phyloP scores from a whole-genome alignment of 2,329 filamentous ascomycete species.

The Hypoxylon sp. region DNA sequence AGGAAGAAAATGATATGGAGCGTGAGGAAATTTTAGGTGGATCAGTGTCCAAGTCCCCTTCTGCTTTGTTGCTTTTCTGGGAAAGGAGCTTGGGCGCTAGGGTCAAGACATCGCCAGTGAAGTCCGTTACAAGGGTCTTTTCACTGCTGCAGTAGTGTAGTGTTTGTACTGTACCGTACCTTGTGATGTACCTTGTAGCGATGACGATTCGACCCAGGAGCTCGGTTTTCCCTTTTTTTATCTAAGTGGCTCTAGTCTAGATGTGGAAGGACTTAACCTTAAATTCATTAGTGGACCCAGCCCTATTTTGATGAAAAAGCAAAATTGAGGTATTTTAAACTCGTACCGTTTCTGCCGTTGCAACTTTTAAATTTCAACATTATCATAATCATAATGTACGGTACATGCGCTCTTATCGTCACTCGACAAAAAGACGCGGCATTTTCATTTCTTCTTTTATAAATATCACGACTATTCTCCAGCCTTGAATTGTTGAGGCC shows the following conservation, averaged over 20 bases:
- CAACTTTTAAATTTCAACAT: slow-evolving; percentile 1
- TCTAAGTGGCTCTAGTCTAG: slow-evolving; percentile 12
- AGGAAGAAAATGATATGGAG: slow-evolving; percentile 25
- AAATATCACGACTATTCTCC: not conserved
- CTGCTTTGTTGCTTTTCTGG: slow-evolving; percentile 31
- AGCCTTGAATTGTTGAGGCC: slow-evolving; percentile 4
- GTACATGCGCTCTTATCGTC: slow-evolving; percentile 4
- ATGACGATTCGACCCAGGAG: slow-evolving; percentile 31
- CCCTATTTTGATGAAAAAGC: slow-evolving; percentile 27
- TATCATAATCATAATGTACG: not conserved
- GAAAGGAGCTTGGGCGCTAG: slow-evolving; percentile 38
- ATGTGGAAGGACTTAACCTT: slow-evolving; percentile 15
- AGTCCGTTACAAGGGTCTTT: slow-evolving; percentile 28
- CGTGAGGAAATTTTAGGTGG: slow-evolving; percentile 42
- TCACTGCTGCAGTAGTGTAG: not conserved
- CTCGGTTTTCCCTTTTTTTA: slow-evolving; percentile 34
- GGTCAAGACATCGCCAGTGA: slow-evolving; percentile 19
- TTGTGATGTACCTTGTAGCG: slow-evolving; percentile 12
- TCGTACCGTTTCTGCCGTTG: slow-evolving; percentile 9
- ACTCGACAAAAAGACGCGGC: not conserved
- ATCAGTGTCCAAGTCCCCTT: slow-evolving; percentile 12
- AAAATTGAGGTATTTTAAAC: slow-evolving; percentile 35
- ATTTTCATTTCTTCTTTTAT: slow-evolving; percentile 2
- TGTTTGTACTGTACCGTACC: too few species aligned
- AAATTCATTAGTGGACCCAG: slow-evolving; percentile 15